A percentile compares a stretch with the other conserved stretches of the same genome.
phyloP scores from a whole-genome alignment of 768 basidiomycete genomes.

The Suillus subalutaceus region DNA sequence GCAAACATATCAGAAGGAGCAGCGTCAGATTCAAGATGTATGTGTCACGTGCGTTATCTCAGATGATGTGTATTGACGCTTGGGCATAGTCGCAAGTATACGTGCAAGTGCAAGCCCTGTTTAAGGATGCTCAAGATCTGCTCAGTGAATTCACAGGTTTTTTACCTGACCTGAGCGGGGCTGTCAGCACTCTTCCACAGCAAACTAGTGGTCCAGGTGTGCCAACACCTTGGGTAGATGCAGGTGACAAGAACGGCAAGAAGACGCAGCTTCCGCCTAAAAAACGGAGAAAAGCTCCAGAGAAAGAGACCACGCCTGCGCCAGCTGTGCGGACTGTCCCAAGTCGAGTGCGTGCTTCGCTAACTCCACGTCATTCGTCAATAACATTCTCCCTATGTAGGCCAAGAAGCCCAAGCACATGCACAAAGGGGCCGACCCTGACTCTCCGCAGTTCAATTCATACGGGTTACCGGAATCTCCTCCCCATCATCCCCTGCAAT shows the following conservation, averaged over 20 bases:
- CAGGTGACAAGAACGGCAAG: slow-evolving; percentile 41
- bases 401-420: slow-evolving; percentile 65
- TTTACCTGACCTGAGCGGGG: slow-evolving; percentile 53
- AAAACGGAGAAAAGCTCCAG: slow-evolving; percentile 62
- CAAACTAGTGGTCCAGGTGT: slow-evolving; percentile 40
- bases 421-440: slow-evolving; percentile 62
- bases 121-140: slow-evolving; percentile 81
- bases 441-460: slow-evolving; percentile 47
- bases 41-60: slow-evolving; percentile 32
- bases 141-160: slow-evolving; percentile 83
- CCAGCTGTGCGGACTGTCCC: slow-evolving; percentile 52
- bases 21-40: slow-evolving; percentile 71
- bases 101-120: slow-evolving; percentile 77
- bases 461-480: slow-evolving; percentile 46
- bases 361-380: slow-evolving; percentile 3
- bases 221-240: slow-evolving; percentile 44
- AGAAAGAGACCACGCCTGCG: slow-evolving; percentile 70
- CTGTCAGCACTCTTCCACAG: slow-evolving; percentile 55
- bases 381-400: slow-evolving; percentile 33
- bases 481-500: slow-evolving; percentile 29
- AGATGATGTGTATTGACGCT: slow-evolving; percentile 14
- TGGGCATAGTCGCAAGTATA: slow-evolving; percentile 67
- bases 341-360: slow-evolving; percentile 45
- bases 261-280: slow-evolving; percentile 49
- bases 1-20: slow-evolving; percentile 87